Evolutionary conservation across 495 filamentous ascomycete species (phyloP).

Genomic region (Podospora tetraspora): DNA sequence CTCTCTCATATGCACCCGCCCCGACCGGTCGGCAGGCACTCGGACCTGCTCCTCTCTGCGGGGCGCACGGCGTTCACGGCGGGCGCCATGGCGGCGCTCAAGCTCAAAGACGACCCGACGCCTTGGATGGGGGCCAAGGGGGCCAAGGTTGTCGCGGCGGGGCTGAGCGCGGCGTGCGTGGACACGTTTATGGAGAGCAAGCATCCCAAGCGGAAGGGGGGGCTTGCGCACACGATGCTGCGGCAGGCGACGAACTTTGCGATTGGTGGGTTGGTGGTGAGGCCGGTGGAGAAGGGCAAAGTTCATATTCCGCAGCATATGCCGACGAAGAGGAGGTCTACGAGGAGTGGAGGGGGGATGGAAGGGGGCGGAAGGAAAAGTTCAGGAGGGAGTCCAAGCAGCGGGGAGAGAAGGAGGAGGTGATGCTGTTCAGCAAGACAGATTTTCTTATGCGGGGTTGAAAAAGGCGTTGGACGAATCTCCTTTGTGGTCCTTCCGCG

Average conservation of each 20-base stretch:
- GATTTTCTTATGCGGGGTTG: too few relatives aligned
- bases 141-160: slow-evolving; percentile 26
- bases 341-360: neutral
- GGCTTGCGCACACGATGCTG: slow-evolving; percentile 24
- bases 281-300: slow-evolving; percentile 3
- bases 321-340: neutral
- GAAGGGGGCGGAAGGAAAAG: neutral
- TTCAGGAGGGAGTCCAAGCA: neutral
- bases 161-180: slow-evolving; percentile 27
- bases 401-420: neutral
- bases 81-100: slow-evolving; percentile 27
- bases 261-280: slow-evolving; percentile 22
- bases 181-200: slow-evolving; percentile 26
- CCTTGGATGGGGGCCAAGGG: slow-evolving; percentile 28
- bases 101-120: slow-evolving; percentile 21
- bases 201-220: slow-evolving; percentile 26
- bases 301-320: neutral
- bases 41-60: slow-evolving; percentile 16
- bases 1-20: neutral
- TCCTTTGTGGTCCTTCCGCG: neutral
- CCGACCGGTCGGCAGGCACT: neutral
- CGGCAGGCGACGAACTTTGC: slow-evolving; percentile 23
- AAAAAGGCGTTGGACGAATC: neutral
- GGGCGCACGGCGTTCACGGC: slow-evolving; percentile 23
- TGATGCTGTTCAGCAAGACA: too few relatives aligned